Conservation (phyloP, 2,329 filamentous ascomycete species). For the Monilinia vaccinii-corymbosi region DNA sequence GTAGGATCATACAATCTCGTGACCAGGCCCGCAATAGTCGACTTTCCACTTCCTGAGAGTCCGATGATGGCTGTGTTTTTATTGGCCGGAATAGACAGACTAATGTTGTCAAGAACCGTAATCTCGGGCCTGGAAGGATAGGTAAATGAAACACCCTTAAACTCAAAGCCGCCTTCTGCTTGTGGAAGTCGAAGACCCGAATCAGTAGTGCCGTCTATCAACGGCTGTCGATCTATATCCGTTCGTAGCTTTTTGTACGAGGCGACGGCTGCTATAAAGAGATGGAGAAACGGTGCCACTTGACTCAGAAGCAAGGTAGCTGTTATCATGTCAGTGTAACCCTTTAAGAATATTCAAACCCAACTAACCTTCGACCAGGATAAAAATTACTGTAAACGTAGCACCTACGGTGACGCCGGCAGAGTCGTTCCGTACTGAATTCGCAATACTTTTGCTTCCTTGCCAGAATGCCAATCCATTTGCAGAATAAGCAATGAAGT, state of each 20-base stretch:
- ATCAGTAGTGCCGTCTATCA: slow-evolving; percentile 18
- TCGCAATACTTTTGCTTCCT: slow-evolving; percentile 42
- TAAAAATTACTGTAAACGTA: slow-evolving; percentile 42
- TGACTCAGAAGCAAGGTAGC: slow-evolving; percentile 49
- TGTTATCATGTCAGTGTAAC: slow-evolving; percentile 9
- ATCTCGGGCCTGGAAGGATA: slow-evolving; percentile 28
- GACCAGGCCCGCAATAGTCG: slow-evolving; percentile 45
- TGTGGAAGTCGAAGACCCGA: slow-evolving; percentile 12
- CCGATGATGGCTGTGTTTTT: slow-evolving; percentile 46
- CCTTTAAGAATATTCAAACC: no score
- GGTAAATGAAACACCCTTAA: slow-evolving; percentile 1
- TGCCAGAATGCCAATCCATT: slow-evolving; percentile 53
- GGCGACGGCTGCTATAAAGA: slow-evolving; percentile 48
- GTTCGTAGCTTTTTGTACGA: slow-evolving; percentile 45
- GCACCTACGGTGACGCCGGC: slow-evolving; percentile 28
- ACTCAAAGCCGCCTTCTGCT: background rate
- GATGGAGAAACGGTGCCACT: slow-evolving; percentile 53
- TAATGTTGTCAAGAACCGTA: slow-evolving; percentile 27
- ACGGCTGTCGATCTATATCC: slow-evolving; percentile 17
- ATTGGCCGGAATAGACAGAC: slow-evolving; percentile 26
- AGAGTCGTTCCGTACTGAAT: slow-evolving; percentile 16
- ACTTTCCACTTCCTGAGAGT: slow-evolving; percentile 49
- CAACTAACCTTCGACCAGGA: slow-evolving; percentile 40
- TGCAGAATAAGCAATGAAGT: slow-evolving; percentile 31
- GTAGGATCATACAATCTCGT: slow-evolving; percentile 49